These are phyloP conservation scores for Coniella lustricola DNA, from an alignment of 2,329 filamentous ascomycete species.

Conservation along the genomic window DNA sequence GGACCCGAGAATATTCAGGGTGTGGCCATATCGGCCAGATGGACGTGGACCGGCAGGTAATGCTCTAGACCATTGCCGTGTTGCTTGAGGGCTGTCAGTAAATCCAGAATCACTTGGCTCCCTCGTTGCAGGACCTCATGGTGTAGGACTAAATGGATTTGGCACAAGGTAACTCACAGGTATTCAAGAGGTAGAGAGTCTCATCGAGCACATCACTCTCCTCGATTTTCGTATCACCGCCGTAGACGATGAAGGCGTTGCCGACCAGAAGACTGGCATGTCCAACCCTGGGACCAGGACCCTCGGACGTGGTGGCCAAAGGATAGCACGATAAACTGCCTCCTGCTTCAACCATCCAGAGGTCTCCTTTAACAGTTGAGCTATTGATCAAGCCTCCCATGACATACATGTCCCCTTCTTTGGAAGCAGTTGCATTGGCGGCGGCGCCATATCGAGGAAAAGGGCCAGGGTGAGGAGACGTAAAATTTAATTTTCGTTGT, in stretches of 20 bases:
- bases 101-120: neutral
- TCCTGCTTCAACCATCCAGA: conserved; percentile 95
- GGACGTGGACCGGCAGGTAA: conserved; percentile 80
- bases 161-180: conserved; percentile 59
- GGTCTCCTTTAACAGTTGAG: conserved; percentile 88
- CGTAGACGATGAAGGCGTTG: conserved; percentile 98
- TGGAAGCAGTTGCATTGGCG: conserved; percentile 85
- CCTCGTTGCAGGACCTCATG: neutral
- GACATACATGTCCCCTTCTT: conserved; percentile 94
- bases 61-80: conserved; percentile 94
- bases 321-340: conserved; percentile 86
- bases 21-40: conserved; percentile 89
- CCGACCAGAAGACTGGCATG: conserved; percentile 91
- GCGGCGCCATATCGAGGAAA: conserved; percentile 97
- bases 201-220: conserved; percentile 88
- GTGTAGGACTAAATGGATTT: too few relatives aligned
- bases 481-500: conserved; percentile 79
- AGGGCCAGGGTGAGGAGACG: conserved; percentile 71
- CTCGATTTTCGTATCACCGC: conserved; percentile 95
- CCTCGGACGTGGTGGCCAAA: conserved; percentile 84
- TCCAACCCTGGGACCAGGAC: conserved; percentile 88
- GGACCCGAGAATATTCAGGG: conserved; percentile 90
- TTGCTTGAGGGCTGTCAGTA: conserved; percentile 52
- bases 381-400: conserved; percentile 97
- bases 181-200: conserved; percentile 93